phyloP scores from a whole-genome alignment of 2,329 filamentous ascomycete species.

The Alternaria gaisen region DNA sequence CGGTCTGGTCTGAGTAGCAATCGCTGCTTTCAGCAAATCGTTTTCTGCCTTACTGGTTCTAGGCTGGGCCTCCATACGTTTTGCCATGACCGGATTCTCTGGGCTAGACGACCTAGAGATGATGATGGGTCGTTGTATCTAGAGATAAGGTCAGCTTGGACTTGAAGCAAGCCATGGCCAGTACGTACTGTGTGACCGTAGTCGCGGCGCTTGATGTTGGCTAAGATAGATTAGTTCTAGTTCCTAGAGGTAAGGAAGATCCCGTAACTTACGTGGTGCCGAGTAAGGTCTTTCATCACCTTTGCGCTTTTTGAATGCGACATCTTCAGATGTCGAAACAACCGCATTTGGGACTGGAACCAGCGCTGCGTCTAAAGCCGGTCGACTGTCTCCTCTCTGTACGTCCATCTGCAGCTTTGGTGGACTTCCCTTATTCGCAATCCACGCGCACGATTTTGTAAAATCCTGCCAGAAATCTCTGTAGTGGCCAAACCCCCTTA shows the following conservation, averaged over 20 bases:
- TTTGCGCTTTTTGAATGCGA: not conserved
- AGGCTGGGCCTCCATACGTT: not conserved
- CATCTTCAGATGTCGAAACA: not conserved
- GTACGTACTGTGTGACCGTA: not conserved
- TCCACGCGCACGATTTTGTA: not conserved
- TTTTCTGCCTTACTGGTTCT: not conserved
- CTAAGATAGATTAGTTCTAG: not conserved
- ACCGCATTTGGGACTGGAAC: accelerated
- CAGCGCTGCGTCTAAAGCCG: no score
- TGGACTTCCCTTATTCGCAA: not conserved
- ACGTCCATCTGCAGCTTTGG: not conserved
- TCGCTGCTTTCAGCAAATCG: not conserved
- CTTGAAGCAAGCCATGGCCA: not conserved
- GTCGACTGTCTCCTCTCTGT: not conserved
- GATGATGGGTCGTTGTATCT: not conserved
- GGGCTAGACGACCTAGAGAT: not conserved
- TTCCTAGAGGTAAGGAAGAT: accelerated
- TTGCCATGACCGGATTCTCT: not conserved
- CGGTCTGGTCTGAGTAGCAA: not conserved
- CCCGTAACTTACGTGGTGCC: not conserved
- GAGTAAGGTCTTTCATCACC: not conserved
- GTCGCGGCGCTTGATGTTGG: not conserved
- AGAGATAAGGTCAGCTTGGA: not conserved
- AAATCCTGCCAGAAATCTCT: not conserved
- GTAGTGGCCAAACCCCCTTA: not conserved